phyloP scores from a whole-genome alignment of 257 asterid genomes.

The Scutellaria minor region DNA sequence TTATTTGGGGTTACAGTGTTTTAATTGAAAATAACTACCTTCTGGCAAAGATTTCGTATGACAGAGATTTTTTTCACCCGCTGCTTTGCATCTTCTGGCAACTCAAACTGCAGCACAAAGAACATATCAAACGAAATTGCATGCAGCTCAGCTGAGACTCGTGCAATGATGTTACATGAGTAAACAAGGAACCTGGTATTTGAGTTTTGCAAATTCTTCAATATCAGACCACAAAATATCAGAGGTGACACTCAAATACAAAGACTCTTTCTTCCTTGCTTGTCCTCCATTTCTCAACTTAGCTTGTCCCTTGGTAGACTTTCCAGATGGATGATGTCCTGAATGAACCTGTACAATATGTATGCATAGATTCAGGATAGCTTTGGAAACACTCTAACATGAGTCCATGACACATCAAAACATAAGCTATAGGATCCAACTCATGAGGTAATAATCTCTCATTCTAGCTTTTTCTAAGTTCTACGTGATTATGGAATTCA shows the following conservation, averaged over 20 bases:
- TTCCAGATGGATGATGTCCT: conserved; percentile 53
- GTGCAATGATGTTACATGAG: background rate
- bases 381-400: conserved; percentile 3
- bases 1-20: background rate
- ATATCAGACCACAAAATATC: conserved; percentile 87
- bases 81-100: conserved; percentile 69
- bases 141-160: background rate
- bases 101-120: conserved; percentile 61
- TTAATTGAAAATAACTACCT: conserved; percentile 49
- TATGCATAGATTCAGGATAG: conserved; percentile 11
- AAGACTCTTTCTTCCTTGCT: conserved; percentile 61
- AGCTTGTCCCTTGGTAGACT: conserved; percentile 54
- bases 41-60: conserved; percentile 78
- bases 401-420: conserved; percentile 19
- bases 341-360: conserved; percentile 58
- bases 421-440: conserved; percentile 4
- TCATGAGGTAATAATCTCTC: conserved; percentile 19
- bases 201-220: conserved; percentile 73
- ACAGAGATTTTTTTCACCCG: conserved; percentile 70
- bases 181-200: conserved; percentile 68
- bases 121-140: conserved; percentile 5
- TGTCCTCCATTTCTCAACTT: conserved; percentile 54
- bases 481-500: conserved; percentile 5
- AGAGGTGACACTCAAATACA: conserved; percentile 59
- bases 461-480: conserved; percentile 25